These are phyloP conservation scores for Mycena sanguinolenta DNA, from an alignment of 768 basidiomycete species.

Conservation along the genomic window DNA sequence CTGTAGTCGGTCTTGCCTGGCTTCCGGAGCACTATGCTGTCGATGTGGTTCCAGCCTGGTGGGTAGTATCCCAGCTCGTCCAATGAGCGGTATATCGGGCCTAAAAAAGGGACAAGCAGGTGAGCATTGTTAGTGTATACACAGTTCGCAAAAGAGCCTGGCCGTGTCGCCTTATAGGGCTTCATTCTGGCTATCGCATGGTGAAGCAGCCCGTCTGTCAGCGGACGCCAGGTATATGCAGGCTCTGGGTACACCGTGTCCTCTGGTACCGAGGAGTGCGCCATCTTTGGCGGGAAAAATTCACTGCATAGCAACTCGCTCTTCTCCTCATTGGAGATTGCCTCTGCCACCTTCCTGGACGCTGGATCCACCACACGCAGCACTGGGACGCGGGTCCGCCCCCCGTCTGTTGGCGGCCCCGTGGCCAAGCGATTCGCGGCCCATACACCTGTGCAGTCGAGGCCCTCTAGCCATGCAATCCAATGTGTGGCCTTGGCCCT, in stretches of 20 bases:
- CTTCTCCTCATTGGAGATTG: too few relatives aligned
- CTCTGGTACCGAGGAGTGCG: slow-evolving; percentile 1
- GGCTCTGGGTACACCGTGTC: slow-evolving; percentile 45
- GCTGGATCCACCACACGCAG: too few relatives aligned
- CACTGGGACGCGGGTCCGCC: too few relatives aligned
- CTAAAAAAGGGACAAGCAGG: slow-evolving; percentile 36
- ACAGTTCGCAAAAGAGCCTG: slow-evolving; percentile 45
- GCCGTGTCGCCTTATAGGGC: slow-evolving; percentile 50
- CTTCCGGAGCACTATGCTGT: slow-evolving; percentile 50
- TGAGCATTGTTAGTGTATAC: slow-evolving; percentile 44
- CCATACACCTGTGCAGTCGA: too few relatives aligned
- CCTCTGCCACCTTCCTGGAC: slow-evolving; percentile 3
- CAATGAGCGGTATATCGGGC: slow-evolving; percentile 45
- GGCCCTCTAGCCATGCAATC: too few relatives aligned
- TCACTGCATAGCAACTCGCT: neutral
- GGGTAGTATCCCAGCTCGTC: slow-evolving; percentile 41
- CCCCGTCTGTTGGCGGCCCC: too few relatives aligned
- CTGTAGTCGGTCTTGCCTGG: slow-evolving; percentile 52
- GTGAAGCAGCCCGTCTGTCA: slow-evolving; percentile 46
- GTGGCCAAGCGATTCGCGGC: too few relatives aligned
- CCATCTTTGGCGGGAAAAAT: slow-evolving; percentile 46
- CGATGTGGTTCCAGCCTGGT: slow-evolving; percentile 40
- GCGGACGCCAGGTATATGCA: slow-evolving; percentile 26
- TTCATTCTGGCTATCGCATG: slow-evolving; percentile 43
- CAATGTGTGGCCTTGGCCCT: too few relatives aligned